A percentile compares a stretch with the other conserved stretches of the same genome.
phyloP scores from a whole-genome alignment of 2,329 filamentous ascomycete genomes.

The Trichoderma sp. region DNA sequence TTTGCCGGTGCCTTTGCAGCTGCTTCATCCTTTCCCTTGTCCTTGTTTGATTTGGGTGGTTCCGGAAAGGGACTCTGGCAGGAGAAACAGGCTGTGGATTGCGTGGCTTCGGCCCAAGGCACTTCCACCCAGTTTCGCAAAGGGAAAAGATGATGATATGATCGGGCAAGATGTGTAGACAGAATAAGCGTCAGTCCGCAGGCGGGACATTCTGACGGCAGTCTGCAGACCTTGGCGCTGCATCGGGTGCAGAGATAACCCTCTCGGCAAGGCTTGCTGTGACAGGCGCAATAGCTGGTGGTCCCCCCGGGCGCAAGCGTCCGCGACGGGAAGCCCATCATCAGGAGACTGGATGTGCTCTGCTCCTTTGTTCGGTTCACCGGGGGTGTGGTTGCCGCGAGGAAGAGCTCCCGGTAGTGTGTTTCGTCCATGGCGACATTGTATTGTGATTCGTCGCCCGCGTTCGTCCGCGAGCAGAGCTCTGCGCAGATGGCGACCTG shows the following conservation, averaged over 20 bases:
- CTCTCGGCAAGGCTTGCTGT: slow-evolving; percentile 76
- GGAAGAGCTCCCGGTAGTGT: slow-evolving; percentile 85
- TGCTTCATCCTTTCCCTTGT: slow-evolving; percentile 29
- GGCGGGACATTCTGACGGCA: slow-evolving; percentile 87
- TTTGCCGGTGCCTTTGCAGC: slow-evolving; percentile 43
- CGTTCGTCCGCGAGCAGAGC: slow-evolving; percentile 84
- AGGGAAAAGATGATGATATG: slow-evolving; percentile 90
- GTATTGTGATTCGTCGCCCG: slow-evolving; percentile 74
- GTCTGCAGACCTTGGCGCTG: slow-evolving; percentile 80
- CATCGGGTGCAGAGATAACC: slow-evolving; percentile 93
- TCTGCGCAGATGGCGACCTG: slow-evolving; percentile 91
- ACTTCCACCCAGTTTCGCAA: slow-evolving; percentile 90
- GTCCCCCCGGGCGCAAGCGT: slow-evolving; percentile 68
- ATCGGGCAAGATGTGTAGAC: slow-evolving; percentile 89
- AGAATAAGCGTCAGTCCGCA: slow-evolving; percentile 92
- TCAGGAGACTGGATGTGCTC: slow-evolving; percentile 68
- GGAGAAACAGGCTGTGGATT: slow-evolving; percentile 70
- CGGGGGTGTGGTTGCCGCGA: slow-evolving; percentile 86
- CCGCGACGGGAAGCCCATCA: slow-evolving; percentile 97
- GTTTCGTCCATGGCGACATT: slow-evolving; percentile 74
- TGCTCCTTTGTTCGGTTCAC: slow-evolving; percentile 68
- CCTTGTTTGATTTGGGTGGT: slow-evolving; percentile 2
- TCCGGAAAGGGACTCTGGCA: slow-evolving; percentile 75
- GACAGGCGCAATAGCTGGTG: slow-evolving; percentile 83
- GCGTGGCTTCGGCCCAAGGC: slow-evolving; percentile 70